These are phyloP conservation scores for Chlorophyllum brunneum DNA, from an alignment of 768 basidiomycete genomes.

Conservation along the genomic window DNA sequence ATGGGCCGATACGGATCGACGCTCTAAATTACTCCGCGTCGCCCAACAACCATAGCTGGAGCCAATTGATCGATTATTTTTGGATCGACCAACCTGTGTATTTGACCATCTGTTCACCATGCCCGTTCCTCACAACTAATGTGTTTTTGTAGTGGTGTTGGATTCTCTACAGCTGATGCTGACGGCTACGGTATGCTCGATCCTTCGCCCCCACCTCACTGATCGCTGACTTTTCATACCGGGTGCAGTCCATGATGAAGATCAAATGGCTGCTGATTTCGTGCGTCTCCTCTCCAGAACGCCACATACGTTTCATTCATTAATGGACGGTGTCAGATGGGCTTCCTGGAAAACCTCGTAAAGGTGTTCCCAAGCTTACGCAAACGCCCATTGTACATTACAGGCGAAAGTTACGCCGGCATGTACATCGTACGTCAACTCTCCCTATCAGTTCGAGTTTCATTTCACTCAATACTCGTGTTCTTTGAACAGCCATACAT, in stretches of 20 bases:
- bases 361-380: slow-evolving; percentile 70
- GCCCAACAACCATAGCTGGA: slow-evolving; percentile 56
- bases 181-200: slow-evolving; percentile 51
- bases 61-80: slow-evolving; percentile 58
- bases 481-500: slow-evolving; percentile 59
- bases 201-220: neutral
- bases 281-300: slow-evolving; percentile 28
- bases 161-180: slow-evolving; percentile 62
- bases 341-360: slow-evolving; percentile 67
- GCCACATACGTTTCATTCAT: neutral
- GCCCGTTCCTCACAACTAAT: neutral
- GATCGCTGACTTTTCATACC: neutral
- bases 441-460: neutral
- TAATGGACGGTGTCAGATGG: slow-evolving; percentile 42
- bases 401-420: slow-evolving; percentile 76
- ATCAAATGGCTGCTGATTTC: slow-evolving; percentile 59
- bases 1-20: slow-evolving; percentile 63
- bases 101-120: slow-evolving; percentile 15
- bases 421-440: slow-evolving; percentile 53
- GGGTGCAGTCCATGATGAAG: slow-evolving; percentile 49
- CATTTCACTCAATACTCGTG: slow-evolving; percentile 1
- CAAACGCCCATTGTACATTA: slow-evolving; percentile 61
- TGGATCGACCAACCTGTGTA: slow-evolving; percentile 77
- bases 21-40: slow-evolving; percentile 41
- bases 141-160: slow-evolving; percentile 35